These are phyloP conservation scores for Acacia acuminata DNA, from an alignment of 306 rosid species.

Conservation along the genomic window DNA sequence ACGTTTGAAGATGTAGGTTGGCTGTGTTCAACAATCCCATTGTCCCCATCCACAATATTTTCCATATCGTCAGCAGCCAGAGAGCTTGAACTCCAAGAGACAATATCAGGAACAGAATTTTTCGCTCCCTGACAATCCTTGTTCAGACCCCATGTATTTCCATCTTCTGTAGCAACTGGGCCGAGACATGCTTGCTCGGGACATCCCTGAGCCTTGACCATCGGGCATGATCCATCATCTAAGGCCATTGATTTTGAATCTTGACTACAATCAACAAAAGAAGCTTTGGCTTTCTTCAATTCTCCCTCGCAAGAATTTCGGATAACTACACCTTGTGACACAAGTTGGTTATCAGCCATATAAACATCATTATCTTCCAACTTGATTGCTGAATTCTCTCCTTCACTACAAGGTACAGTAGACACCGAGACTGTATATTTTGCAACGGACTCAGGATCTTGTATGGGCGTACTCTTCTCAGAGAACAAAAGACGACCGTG, in stretches of 20 bases:
- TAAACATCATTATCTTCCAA: slow-evolving; percentile 51
- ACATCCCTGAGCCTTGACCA: slow-evolving; percentile 26
- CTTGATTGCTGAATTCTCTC: slow-evolving; percentile 41
- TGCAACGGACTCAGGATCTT: slow-evolving; percentile 27
- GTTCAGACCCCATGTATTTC: slow-evolving; percentile 30
- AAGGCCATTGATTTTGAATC: slow-evolving; percentile 46
- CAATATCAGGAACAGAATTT: slow-evolving; percentile 30
- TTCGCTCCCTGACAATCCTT: slow-evolving; percentile 35
- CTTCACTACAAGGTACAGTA: slow-evolving; percentile 27
- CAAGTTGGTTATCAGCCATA: slow-evolving; percentile 25
- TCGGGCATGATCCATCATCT: slow-evolving; percentile 42
- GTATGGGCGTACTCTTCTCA: slow-evolving; percentile 37
- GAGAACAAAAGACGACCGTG: slow-evolving; percentile 44
- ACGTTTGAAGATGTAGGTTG: slow-evolving; percentile 59
- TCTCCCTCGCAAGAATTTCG: slow-evolving; percentile 34
- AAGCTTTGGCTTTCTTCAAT: slow-evolving; percentile 36
- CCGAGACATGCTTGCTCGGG: slow-evolving; percentile 35
- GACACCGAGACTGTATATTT: slow-evolving; percentile 33
- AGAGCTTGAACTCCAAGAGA: slow-evolving; percentile 49
- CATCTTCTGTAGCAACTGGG: slow-evolving; percentile 39
- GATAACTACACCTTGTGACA: slow-evolving; percentile 24
- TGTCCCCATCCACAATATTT: slow-evolving; percentile 38
- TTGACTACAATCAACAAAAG: slow-evolving; percentile 41
- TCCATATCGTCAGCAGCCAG: slow-evolving; percentile 50
- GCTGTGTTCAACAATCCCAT: slow-evolving; percentile 52